A percentile compares a stretch with the other conserved stretches of the same genome.
phyloP scores from a whole-genome alignment of 2,329 filamentous ascomycete species.

The Xylariomycetidae sp. region DNA sequence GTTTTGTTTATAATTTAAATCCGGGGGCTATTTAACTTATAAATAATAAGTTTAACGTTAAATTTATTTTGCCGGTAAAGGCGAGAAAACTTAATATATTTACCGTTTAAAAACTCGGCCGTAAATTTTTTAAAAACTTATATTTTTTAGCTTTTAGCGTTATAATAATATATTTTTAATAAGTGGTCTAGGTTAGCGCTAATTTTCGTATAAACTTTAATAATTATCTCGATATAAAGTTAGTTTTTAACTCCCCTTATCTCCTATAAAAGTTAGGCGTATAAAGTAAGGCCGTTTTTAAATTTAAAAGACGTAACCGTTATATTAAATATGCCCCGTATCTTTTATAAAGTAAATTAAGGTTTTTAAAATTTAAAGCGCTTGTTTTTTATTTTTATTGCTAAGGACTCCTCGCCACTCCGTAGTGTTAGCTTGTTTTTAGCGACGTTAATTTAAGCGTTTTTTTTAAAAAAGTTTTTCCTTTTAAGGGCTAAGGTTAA shows the following conservation, averaged over 20 bases:
- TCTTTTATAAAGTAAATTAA: neutral
- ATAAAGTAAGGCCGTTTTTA: neutral
- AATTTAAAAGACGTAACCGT: neutral
- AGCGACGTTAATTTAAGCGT: neutral
- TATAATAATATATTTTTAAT: neutral
- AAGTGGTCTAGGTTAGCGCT: too few relatives aligned
- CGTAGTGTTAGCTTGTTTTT: neutral
- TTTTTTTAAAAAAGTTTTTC: neutral
- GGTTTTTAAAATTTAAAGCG: neutral
- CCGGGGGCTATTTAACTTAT: neutral
- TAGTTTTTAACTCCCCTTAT: too few relatives aligned
- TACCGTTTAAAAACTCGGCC: neutral
- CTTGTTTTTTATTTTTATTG: neutral
- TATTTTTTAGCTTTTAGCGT: neutral
- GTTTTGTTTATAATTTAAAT: neutral
- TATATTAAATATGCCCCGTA: neutral
- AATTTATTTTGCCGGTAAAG: too few relatives aligned
- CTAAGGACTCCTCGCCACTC: neutral
- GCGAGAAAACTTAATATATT: too few relatives aligned
- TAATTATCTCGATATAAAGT: too few relatives aligned
- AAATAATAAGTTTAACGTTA: neutral
- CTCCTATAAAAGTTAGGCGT: neutral
- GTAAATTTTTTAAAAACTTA: neutral
- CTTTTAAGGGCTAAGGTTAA: too few relatives aligned
- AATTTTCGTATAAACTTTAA: too few relatives aligned